Percentiles rank a stretch among this genome's conserved stretches.
These are phyloP conservation scores for Lavandula angustifolia DNA, from an alignment of 257 asterid genomes.

Conservation along the genomic window DNA sequence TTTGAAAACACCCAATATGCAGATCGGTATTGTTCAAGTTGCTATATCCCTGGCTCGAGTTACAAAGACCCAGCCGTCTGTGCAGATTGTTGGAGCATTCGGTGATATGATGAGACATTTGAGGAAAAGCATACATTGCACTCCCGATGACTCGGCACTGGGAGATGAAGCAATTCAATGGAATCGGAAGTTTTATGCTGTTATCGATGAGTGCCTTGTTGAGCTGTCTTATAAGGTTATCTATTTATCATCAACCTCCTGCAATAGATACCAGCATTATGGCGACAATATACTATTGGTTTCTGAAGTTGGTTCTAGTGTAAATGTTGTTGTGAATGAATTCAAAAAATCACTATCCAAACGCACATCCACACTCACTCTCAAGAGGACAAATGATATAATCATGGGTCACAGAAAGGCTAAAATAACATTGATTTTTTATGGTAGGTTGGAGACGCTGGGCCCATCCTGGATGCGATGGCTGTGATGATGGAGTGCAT, in stretches of 20 bases:
- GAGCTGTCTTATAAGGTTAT: constrained; percentile 66
- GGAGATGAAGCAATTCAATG: constrained; percentile 63
- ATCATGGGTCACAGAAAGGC: constrained; percentile 28
- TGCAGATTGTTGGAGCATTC: constrained; percentile 62
- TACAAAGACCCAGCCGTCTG: constrained; percentile 63
- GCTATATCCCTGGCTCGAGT: constrained; percentile 56
- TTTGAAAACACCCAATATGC: constrained; percentile 57
- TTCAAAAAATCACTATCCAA: constrained; percentile 7
- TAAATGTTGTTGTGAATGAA: constrained; percentile 25
- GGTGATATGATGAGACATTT: constrained; percentile 81
- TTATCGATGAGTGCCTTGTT: constrained; percentile 69
- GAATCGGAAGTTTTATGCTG: constrained; percentile 56
- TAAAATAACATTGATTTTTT: constrained; percentile 32
- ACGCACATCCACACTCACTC: not conserved
- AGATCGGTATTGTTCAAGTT: constrained; percentile 70
- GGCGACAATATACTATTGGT: constrained; percentile 9
- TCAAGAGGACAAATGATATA: constrained; percentile 4
- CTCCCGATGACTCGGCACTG: constrained; percentile 57
- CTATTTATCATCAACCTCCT: constrained; percentile 23
- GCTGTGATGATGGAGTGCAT: constrained; percentile 79
- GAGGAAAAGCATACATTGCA: constrained; percentile 65
- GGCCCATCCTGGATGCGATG: constrained; percentile 79
- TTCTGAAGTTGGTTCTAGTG: constrained; percentile 21
- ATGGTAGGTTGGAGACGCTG: constrained; percentile 73
- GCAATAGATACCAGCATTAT: constrained; percentile 21